Evolutionary conservation across 331 rosid genomes (phyloP).

Genomic region (Quercus lobata): DNA sequence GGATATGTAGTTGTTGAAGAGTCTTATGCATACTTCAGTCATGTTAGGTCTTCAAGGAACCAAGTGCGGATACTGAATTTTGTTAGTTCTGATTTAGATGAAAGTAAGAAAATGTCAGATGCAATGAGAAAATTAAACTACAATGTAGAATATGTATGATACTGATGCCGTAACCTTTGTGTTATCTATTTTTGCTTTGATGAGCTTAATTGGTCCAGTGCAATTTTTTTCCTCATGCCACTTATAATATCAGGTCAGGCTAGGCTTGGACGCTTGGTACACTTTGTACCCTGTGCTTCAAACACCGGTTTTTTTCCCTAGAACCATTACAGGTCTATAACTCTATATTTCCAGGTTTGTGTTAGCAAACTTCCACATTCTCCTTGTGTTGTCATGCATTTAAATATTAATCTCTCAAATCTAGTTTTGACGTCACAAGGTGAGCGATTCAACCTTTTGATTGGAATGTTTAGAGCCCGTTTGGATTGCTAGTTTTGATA

Average conservation of each 20-base stretch:
- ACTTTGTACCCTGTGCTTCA: background rate
- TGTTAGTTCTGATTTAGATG: constrained; percentile 4
- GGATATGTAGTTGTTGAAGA: constrained; percentile 16
- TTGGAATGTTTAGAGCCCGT: too few species aligned
- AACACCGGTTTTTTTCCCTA: background rate
- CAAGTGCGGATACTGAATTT: constrained; percentile 24
- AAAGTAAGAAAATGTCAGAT: constrained; percentile 11
- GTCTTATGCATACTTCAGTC: constrained; percentile 17
- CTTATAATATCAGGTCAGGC: background rate
- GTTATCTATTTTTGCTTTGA: constrained; percentile 19
- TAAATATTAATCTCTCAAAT: background rate
- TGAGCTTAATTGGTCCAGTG: background rate
- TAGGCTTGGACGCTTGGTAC: background rate
- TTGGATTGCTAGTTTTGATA: too few species aligned
- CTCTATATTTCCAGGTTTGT: background rate
- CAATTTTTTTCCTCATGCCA: background rate
- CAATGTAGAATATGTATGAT: constrained; percentile 15
- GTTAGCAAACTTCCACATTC: background rate
- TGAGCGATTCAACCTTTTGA: too few species aligned
- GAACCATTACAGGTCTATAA: background rate
- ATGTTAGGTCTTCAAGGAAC: constrained; percentile 30
- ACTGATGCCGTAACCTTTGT: constrained; percentile 11
- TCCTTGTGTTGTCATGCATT: background rate
- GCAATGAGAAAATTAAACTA: constrained; percentile 16
- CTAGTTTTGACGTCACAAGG: background rate